phyloP scores from a whole-genome alignment of 148 eudicot species.

The Vaccinium macrocarpon region DNA sequence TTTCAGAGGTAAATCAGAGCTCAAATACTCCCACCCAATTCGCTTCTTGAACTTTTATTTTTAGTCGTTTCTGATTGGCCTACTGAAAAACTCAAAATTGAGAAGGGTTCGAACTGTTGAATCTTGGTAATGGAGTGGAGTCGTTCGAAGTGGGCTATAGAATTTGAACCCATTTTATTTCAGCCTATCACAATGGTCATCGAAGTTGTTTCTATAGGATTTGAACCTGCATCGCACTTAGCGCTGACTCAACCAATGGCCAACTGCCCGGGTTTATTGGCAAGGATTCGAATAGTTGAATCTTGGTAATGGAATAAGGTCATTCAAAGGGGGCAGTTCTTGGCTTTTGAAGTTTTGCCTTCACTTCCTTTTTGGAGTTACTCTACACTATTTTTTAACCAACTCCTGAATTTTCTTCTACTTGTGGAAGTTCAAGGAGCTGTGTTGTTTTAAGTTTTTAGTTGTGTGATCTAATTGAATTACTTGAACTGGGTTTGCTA shows the following conservation, averaged over 20 bases:
- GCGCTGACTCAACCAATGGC: no score
- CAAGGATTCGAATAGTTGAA: background rate
- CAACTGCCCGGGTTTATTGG: background rate
- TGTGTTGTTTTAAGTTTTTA: background rate
- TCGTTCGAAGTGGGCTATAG: no score
- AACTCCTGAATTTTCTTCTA: background rate
- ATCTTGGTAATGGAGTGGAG: background rate
- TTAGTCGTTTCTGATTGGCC: background rate
- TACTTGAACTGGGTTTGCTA: background rate
- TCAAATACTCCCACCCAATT: background rate
- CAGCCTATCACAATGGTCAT: background rate
- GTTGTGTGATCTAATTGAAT: background rate
- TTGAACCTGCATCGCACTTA: background rate
- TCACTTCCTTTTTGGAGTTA: background rate
- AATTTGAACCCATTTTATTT: background rate
- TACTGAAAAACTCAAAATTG: background rate
- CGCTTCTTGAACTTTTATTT: background rate
- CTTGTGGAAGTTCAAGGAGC: background rate
- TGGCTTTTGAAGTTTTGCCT: background rate
- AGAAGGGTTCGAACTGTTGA: background rate
- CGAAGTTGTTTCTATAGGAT: background rate
- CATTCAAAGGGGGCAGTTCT: background rate
- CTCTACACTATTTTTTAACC: background rate
- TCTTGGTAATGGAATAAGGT: background rate
- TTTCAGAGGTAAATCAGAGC: conserved; percentile 48